A percentile compares a stretch with the other conserved stretches of the same genome.
Evolutionary conservation across 257 asterid species (phyloP).

Genomic region (Fraxinus pennsylvanica): DNA sequence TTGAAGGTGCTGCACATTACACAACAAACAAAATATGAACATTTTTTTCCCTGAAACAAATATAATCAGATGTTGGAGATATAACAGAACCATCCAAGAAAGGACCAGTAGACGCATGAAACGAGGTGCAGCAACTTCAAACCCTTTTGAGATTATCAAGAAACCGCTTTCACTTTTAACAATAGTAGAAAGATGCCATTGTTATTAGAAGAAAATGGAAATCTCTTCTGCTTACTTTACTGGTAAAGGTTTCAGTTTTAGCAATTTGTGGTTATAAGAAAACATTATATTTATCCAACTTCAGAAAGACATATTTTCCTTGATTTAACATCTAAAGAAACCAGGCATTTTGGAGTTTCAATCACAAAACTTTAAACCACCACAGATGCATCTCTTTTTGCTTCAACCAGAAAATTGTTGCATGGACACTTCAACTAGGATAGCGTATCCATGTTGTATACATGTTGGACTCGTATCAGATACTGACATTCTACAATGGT

Average conservation of each 20-base stretch:
- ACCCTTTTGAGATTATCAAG: background rate
- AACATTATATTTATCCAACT: background rate
- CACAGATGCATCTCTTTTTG: background rate
- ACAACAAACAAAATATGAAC: background rate
- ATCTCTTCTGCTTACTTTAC: background rate
- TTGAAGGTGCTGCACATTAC: conserved; percentile 61
- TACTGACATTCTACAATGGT: too few relatives aligned
- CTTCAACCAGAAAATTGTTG: background rate
- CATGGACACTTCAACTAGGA: too few relatives aligned
- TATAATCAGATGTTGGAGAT: background rate
- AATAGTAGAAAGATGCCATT: background rate
- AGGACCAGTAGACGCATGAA: background rate
- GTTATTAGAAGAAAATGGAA: background rate
- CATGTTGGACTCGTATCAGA: too few relatives aligned
- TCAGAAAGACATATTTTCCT: background rate
- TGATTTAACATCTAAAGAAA: background rate
- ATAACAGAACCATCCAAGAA: background rate
- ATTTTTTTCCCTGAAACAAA: background rate
- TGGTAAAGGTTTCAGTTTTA: background rate
- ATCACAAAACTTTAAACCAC: background rate
- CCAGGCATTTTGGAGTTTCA: background rate
- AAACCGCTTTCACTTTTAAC: too few relatives aligned
- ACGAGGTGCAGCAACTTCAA: background rate
- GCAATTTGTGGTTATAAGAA: background rate
- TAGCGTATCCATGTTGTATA: too few relatives aligned